Base-by-base conservation (phyloP, 306 rosid species). In the Rubus idaeus region DNA sequence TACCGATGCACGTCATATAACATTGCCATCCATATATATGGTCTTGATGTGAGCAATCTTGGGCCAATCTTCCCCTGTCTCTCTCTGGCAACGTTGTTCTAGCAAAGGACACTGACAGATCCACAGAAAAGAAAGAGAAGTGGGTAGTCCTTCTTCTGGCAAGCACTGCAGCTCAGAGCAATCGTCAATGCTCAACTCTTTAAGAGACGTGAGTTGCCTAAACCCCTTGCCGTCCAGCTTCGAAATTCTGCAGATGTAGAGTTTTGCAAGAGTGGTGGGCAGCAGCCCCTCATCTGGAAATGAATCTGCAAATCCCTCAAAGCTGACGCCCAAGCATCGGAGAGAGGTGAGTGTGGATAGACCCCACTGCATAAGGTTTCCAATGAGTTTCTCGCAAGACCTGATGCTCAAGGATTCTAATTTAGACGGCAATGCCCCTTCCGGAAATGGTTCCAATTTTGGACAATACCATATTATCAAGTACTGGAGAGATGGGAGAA, bases 211-310 rank as follows among this genome's bases (percentile, higher is more conserved):
- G 35, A 30, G 35, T 30, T 75, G 70, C 46, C 35, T 47, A 16
- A 86, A 75, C 45, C 74, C 87, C 8, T 21, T 70, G 78, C 71
- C 12, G 64, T 3, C 62, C 8, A 86, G 82, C 21, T 80, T 72
- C 13, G 30, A 46, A 52, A 70, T 37, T 30, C 35, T 0, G 0
- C 0, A 0, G 4, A 70, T 10, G 0, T 0, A 0, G 13, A 80
- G 75, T 18, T 0, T 0, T 3, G 17, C 8, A 26, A 86, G 85
- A 53, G 65, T 61, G 3, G 42, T 0, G 1, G 87, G 86, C 14
- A 83, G 78, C 10, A 77, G 37, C 20, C 74, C 58, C 21, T 44
- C 44, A 41, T 71, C 68, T 0, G 83, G 89, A 46, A 83, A 72
- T 5, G 65, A 74, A 55, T 72, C 50, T 30, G 30, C 65, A 21